Percentiles rank a stretch among this genome's conserved stretches.
These are phyloP conservation scores for Diversispora epigaea DNA, from an alignment of 192 early-diverging fungal genomes.

Conservation along the genomic window DNA sequence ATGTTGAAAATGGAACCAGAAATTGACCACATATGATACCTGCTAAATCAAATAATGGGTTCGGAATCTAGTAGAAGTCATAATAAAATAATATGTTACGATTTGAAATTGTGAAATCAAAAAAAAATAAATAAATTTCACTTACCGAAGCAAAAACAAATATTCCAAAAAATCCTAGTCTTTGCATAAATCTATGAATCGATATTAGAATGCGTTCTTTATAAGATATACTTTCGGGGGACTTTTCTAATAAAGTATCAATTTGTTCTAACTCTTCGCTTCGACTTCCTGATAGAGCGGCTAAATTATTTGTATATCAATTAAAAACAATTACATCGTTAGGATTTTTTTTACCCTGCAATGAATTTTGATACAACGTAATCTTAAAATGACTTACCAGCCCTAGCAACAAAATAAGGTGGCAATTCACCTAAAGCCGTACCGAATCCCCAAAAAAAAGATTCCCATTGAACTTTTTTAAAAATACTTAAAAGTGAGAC, in stretches of 20 bases:
- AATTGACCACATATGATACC: conserved; percentile 95
- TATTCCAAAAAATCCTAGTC: conserved; percentile 87
- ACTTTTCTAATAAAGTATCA: conserved; percentile 50
- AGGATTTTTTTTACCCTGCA: background rate
- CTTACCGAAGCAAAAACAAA: conserved; percentile 84
- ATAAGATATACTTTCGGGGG: conserved; percentile 52
- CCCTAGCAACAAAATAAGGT: conserved; percentile 92
- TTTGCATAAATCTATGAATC: conserved; percentile 70
- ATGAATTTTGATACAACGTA: background rate
- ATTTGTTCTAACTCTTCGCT: conserved; percentile 48
- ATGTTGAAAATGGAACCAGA: conserved; percentile 86
- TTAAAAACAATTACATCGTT: background rate
- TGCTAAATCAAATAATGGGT: conserved; percentile 94
- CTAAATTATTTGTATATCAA: conserved; percentile 25
- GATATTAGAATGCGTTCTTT: conserved; percentile 67
- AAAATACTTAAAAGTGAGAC: conserved; percentile 66
- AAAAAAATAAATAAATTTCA: background rate
- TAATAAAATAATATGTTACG: too few relatives aligned
- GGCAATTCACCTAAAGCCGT: conserved; percentile 93
- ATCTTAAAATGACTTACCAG: conserved; percentile 48
- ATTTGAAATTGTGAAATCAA: too few relatives aligned
- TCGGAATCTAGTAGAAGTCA: conserved; percentile 68
- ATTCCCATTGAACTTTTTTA: conserved; percentile 71
- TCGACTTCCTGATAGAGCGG: conserved; percentile 55
- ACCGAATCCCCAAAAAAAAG: conserved; percentile 91